These are phyloP conservation scores for Nevesoporus exiguus DNA, from an alignment of 768 basidiomycete genomes.

Conservation along the genomic window DNA sequence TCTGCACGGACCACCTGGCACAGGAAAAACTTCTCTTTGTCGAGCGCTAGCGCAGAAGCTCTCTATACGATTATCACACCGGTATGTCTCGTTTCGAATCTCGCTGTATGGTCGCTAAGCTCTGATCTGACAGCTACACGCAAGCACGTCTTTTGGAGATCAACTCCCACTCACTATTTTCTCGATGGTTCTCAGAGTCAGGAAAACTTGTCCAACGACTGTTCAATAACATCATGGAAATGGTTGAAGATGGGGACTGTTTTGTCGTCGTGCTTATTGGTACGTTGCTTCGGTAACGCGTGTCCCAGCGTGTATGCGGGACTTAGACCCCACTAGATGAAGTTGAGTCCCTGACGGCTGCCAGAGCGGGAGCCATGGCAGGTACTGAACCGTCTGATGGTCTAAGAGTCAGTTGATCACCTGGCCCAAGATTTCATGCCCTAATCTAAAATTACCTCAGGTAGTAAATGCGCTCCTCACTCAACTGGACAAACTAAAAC, in stretches of 20 bases:
- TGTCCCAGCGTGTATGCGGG: conserved; percentile 2
- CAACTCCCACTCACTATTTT: conserved; percentile 97
- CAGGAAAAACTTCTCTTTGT: conserved; percentile 95
- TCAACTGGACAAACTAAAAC: conserved; percentile 92
- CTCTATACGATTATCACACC: conserved; percentile 81
- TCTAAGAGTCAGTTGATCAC: conserved; percentile 59
- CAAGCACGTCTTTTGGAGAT: conserved; percentile 91
- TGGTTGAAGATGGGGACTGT: conserved; percentile 86
- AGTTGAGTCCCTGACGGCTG: conserved; percentile 93
- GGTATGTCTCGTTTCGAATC: conserved; percentile 42
- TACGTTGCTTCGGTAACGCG: conserved; percentile 24
- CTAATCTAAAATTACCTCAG: conserved; percentile 39
- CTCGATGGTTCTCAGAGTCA: conserved; percentile 98
- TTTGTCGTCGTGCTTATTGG: conserved; percentile 96
- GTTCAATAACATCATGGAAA: conserved; percentile 83
- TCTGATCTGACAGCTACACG: conserved; percentile 57
- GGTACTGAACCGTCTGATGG: conserved; percentile 97
- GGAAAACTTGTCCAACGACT: conserved; percentile 96
- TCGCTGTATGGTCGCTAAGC: neutral
- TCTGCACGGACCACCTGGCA: conserved; percentile 95
- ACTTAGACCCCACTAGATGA: conserved; percentile 60
- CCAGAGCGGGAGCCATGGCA: conserved; percentile 89
- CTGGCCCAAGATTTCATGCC: neutral
- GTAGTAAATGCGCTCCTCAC: conserved; percentile 97
- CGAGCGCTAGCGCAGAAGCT: conserved; percentile 94